phyloP scores from a whole-genome alignment of 768 basidiomycete genomes.

The Tylopilus sp. region DNA sequence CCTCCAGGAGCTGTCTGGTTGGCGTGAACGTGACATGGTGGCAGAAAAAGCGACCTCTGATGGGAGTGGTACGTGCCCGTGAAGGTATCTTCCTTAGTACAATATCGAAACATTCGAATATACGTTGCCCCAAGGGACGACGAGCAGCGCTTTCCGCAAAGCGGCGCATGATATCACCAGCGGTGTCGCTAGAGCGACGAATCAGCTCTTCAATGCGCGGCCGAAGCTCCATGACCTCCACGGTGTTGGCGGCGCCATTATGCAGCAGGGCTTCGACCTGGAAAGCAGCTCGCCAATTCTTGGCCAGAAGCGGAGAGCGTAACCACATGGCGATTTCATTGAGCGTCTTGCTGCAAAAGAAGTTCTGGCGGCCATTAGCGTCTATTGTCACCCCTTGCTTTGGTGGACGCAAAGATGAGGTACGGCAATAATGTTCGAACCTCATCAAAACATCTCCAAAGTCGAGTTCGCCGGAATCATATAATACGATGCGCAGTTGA shows the following conservation, averaged over 20 bases:
- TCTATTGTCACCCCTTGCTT: conserved; percentile 42
- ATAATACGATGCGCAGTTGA: conserved; percentile 63
- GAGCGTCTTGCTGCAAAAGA: conserved; percentile 51
- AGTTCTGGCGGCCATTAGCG: conserved; percentile 40
- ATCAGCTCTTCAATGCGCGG: conserved; percentile 43
- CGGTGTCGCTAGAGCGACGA: conserved; percentile 32
- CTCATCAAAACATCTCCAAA: conserved; percentile 36
- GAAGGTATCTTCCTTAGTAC: conserved; percentile 21
- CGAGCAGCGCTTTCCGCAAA: conserved; percentile 49
- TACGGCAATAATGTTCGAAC: conserved; percentile 53
- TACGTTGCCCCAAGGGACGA: conserved; percentile 41
- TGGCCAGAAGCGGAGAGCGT: conserved; percentile 35
- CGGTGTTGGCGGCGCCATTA: conserved; percentile 59
- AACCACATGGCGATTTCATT: conserved; percentile 44
- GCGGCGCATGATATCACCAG: conserved; percentile 48
- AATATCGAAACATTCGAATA: conserved; percentile 45
- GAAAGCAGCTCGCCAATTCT: conserved; percentile 63
- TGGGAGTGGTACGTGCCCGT: conserved; percentile 20
- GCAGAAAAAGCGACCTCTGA: conserved; percentile 53
- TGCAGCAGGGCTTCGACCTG: conserved; percentile 70
- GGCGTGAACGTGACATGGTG: conserved; percentile 77
- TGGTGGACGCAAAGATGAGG: conserved; percentile 42
- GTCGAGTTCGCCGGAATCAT: conserved; percentile 39
- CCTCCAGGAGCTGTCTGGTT: conserved; percentile 69
- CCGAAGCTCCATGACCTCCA: conserved; percentile 48